phyloP scores from a whole-genome alignment of 2,329 filamentous ascomycete species.

The Leptographium lundbergii region DNA sequence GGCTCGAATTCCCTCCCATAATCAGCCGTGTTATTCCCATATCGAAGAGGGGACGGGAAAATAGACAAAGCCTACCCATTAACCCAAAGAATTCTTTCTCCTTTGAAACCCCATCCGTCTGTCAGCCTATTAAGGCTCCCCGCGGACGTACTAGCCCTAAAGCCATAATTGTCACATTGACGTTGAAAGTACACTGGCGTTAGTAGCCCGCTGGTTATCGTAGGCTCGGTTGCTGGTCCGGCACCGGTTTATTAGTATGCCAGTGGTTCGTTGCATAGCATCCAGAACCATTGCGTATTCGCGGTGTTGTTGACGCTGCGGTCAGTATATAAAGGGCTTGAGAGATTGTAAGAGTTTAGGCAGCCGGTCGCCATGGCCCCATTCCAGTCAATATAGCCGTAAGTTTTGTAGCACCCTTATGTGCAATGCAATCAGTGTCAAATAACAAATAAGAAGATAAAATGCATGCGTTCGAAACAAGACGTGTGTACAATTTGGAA shows the following conservation, averaged over 20 bases:
- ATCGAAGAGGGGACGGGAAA: background rate
- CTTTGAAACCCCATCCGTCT: conserved; percentile 40
- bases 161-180: conserved; percentile 39
- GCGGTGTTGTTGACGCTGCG: conserved; percentile 28
- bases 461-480: no score
- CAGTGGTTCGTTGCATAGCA: conserved; percentile 51
- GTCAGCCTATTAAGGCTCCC: conserved; percentile 38
- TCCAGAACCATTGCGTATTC: conserved; percentile 46
- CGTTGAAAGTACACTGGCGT: conserved; percentile 38
- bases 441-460: background rate
- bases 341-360: conserved; percentile 38
- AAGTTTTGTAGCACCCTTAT: conserved; percentile 25
- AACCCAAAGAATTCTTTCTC: conserved; percentile 41
- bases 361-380: conserved; percentile 31
- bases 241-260: conserved; percentile 42
- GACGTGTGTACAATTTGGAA: conserved; percentile 34
- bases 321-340: conserved; percentile 38
- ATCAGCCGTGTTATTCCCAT: background rate
- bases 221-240: conserved; percentile 29
- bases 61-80: conserved; percentile 29
- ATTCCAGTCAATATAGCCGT: conserved; percentile 32
- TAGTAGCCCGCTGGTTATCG: conserved; percentile 40
- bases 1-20: conserved; percentile 38
- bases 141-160: conserved; percentile 30
- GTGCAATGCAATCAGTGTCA: background rate